Evolutionary conservation across 768 basidiomycete genomes (phyloP).

Genomic region (Strobilomyces dryophilus): DNA sequence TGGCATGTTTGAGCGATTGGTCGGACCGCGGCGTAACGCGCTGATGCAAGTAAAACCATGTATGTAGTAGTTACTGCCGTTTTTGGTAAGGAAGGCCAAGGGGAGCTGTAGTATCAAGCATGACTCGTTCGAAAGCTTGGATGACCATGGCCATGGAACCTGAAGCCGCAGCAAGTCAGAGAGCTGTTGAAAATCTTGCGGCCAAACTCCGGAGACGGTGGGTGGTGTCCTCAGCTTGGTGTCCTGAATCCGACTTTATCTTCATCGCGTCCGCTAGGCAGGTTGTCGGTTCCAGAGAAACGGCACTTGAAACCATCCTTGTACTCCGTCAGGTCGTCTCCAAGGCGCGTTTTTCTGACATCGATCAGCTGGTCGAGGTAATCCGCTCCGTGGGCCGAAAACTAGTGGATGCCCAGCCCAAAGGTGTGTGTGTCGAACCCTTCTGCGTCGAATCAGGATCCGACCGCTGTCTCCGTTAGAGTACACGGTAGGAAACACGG

Average conservation of each 20-base stretch:
- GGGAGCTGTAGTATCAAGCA: not conserved
- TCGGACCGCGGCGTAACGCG: not conserved
- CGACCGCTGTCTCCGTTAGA: constrained; percentile 46
- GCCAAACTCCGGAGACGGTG: constrained; percentile 70
- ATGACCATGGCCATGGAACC: constrained; percentile 41
- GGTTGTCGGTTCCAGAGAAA: constrained; percentile 83
- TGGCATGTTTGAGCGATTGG: constrained; percentile 65
- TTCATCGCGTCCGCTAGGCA: constrained; percentile 49
- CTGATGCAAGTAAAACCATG: not conserved
- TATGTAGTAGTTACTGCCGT: not conserved
- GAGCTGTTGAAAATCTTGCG: constrained; percentile 64
- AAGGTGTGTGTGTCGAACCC: constrained; percentile 52
- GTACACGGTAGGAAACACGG: constrained; percentile 91
- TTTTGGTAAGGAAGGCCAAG: constrained; percentile 18
- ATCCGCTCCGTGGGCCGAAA: constrained; percentile 77
- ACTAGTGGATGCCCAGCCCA: constrained; percentile 89
- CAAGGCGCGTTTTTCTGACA: constrained; percentile 78
- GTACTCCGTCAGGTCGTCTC: constrained; percentile 89
- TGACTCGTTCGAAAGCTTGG: not conserved
- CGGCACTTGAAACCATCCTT: constrained; percentile 85
- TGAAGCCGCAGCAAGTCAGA: constrained; percentile 41
- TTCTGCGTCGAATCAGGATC: constrained; percentile 1
- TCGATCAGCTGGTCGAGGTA: constrained; percentile 78
- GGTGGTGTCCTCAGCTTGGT: constrained; percentile 28
- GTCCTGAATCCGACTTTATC: constrained; percentile 33